Evolutionary conservation across 345 rosid species (phyloP).

Genomic region (Moringa oleifera): DNA sequence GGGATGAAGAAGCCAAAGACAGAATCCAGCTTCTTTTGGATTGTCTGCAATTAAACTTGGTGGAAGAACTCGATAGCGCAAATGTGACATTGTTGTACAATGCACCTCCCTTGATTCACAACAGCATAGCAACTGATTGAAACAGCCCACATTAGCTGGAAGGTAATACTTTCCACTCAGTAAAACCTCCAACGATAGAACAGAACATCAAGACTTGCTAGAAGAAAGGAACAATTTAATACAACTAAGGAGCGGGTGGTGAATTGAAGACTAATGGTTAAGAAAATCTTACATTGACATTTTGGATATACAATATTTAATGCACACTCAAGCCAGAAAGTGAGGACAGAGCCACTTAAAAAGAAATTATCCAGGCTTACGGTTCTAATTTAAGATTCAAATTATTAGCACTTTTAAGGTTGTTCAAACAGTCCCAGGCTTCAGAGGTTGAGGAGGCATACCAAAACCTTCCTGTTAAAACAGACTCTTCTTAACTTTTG

Average conservation of each 20-base stretch:
- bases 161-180: not conserved
- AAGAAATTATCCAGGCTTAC: too few relatives aligned
- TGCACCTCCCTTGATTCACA: slow-evolving; percentile 48
- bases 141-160: slow-evolving; percentile 23
- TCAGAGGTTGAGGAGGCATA: too few relatives aligned
- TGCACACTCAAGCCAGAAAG: not conserved
- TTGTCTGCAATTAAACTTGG: slow-evolving; percentile 54
- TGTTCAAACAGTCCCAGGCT: too few relatives aligned
- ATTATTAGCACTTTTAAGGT: too few relatives aligned
- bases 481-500: too few relatives aligned
- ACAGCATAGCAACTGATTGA: slow-evolving; percentile 52
- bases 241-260: not conserved
- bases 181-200: slow-evolving; percentile 9
- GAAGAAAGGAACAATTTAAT: too few relatives aligned
- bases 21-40: slow-evolving; percentile 69
- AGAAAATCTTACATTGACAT: slow-evolving; percentile 1
- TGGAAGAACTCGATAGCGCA: slow-evolving; percentile 60
- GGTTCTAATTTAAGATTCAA: too few relatives aligned
- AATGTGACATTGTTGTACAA: slow-evolving; percentile 46
- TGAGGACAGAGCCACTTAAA: too few relatives aligned
- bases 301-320: slow-evolving; percentile 4
- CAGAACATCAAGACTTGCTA: slow-evolving; percentile 1
- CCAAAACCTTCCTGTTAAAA: too few relatives aligned
- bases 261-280: slow-evolving; percentile 2
- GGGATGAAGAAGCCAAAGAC: slow-evolving; percentile 87